phyloP scores from a whole-genome alignment of 2,329 filamentous ascomycete genomes.

The Fusarium clavum region DNA sequence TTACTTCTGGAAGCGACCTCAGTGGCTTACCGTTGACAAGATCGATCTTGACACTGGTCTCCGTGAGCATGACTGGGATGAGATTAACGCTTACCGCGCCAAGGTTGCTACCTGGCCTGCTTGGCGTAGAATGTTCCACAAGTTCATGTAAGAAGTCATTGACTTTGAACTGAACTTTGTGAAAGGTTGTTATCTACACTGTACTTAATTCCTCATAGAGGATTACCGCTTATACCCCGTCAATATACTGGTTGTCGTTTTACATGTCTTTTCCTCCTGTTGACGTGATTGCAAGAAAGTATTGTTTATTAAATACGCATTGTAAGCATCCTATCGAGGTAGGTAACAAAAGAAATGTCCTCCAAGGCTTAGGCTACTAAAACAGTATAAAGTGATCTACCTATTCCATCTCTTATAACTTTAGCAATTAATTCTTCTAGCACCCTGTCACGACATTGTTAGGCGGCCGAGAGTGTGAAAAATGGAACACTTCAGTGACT shows the following conservation, averaged over 20 bases:
- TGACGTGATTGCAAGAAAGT: background rate
- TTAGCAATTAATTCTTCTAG: too few species aligned
- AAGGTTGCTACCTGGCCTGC: constrained; percentile 60
- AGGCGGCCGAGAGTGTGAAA: too few species aligned
- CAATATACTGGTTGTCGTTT: constrained; percentile 21
- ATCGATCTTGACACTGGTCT: constrained; percentile 77
- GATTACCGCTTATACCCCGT: constrained; percentile 31
- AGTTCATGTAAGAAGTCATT: constrained; percentile 8
- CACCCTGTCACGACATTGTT: too few species aligned
- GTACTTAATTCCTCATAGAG: constrained; percentile 20
- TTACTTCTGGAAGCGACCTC: constrained; percentile 73
- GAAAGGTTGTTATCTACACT: background rate
- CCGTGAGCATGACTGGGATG: constrained; percentile 72
- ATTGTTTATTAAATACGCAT: accelerated
- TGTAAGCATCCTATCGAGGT: too few species aligned
- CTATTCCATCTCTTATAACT: too few species aligned
- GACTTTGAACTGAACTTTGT: background rate
- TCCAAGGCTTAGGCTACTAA: accelerated
- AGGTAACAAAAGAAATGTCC: too few species aligned
- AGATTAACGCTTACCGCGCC: constrained; percentile 65
- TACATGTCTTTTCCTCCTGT: background rate
- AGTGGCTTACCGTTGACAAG: constrained; percentile 67
- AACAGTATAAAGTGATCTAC: too few species aligned
- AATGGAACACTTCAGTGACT: background rate
- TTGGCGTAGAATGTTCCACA: constrained; percentile 54